Conservation (phyloP, 805 yeast species). For the Hanseniaspora lindneri region DNA sequence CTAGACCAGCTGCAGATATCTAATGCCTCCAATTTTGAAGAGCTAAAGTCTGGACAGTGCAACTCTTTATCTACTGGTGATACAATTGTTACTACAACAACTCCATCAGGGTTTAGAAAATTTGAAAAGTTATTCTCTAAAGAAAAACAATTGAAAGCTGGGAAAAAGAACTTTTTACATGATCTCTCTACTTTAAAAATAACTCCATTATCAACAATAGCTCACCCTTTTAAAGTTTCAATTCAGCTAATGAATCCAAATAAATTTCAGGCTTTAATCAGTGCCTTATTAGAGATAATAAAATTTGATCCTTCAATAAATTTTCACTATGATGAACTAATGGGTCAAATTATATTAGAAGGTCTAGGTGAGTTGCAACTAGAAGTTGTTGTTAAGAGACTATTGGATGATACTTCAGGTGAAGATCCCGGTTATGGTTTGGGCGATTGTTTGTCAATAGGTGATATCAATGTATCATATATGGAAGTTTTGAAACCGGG, state of each 20-base stretch:
- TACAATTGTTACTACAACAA: slow-evolving; percentile 46
- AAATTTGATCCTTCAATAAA: slow-evolving; percentile 85
- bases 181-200: slow-evolving; percentile 44
- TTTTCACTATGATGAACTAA: slow-evolving; percentile 58
- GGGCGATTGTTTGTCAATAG: slow-evolving; percentile 23
- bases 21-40: slow-evolving; percentile 18
- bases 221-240: slow-evolving; percentile 13
- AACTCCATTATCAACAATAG: slow-evolving; percentile 4
- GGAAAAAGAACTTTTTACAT: slow-evolving; percentile 34
- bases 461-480: slow-evolving; percentile 80
- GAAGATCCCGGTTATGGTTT: slow-evolving; percentile 14
- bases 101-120: not conserved
- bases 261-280: slow-evolving; percentile 51
- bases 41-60: slow-evolving; percentile 17
- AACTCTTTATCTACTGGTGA: slow-evolving; percentile 72
- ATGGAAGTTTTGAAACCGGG: slow-evolving; percentile 49
- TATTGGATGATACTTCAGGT: slow-evolving; percentile 50
- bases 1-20: slow-evolving; percentile 43
- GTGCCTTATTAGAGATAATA: slow-evolving; percentile 52
- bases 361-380: slow-evolving; percentile 98
- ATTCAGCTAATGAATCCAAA: slow-evolving; percentile 40
- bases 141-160: not conserved
- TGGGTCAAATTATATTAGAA: slow-evolving; percentile 86
- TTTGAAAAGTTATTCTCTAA: not conserved
- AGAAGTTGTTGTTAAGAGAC: slow-evolving; percentile 72